Base-by-base conservation (phyloP, 2,329 filamentous ascomycete genomes). In the Neopestalotiopsis clavispora region DNA sequence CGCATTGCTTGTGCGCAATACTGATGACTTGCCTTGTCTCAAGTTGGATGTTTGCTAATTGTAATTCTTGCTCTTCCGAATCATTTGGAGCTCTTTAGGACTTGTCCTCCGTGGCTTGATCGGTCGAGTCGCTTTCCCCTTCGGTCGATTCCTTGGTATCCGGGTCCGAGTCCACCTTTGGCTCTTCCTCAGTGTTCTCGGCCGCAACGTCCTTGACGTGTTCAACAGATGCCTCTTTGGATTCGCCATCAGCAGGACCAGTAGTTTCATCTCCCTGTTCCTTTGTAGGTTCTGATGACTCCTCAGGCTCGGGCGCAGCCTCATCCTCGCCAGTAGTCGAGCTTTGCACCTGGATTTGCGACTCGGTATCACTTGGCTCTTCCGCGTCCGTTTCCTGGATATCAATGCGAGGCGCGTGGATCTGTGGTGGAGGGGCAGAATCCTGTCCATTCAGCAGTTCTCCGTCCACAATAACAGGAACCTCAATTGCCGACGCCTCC, bases 381-480 rank as follows among this genome's bases (percentile, higher is more conserved):
- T 74, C 69, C 34, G 71, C 71, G 58, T 74, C 74, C 17, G 32
- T 42, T 56, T 56, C 65, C 49, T 57, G 66, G 17, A 67, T 58
- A 40, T 67, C 66, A n/a, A 67, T 57, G 13, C 34, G 23, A 12
- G 49, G 40, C 14, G 32, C 59, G 10, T 61, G 56, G 4, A 20
- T 68, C 62, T 72, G 70, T 1, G 70, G 60, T 10, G 71, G 34
- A 30, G 76, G 68, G 42, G 71, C 61, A 49, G 71, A 69, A 28
- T 76, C 69, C 23, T 75, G 64, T 20, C 77, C 75, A 23, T 75
- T 73, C n/a, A 79, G 73, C 45, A 78, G 69, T 17, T 75, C 75
- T 42, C 80, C 77, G 68, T 83, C 81, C 6, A 84, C 82, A 66
- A 83, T 81, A n/a, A 84, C 80, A 7, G 77, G 76, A 4, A 79